These are phyloP conservation scores for Herpetospermum pedunculosum DNA, from an alignment of 306 rosid species.

Conservation along the genomic window DNA sequence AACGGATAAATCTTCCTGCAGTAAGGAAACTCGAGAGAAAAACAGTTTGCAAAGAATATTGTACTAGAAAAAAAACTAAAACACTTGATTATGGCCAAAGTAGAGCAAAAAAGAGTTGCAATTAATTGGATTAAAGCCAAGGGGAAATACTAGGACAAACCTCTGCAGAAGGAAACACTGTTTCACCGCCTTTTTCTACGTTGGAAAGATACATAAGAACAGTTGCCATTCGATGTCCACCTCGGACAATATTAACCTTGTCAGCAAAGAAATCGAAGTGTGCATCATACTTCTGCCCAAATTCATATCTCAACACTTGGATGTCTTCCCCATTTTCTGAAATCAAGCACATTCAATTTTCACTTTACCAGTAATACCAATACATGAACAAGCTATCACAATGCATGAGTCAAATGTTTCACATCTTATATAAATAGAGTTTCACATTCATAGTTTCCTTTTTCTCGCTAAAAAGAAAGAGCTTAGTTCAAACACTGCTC, in stretches of 20 bases:
- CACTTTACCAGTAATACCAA: not conserved
- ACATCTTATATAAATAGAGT: not conserved
- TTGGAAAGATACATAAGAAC: conserved; percentile 89
- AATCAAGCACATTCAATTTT: conserved; percentile 16
- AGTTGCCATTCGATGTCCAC: conserved; percentile 87
- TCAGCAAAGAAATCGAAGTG: conserved; percentile 86
- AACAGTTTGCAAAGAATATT: not conserved
- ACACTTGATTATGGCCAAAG: not conserved
- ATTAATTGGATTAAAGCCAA: not conserved
- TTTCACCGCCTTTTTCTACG: conserved; percentile 89
- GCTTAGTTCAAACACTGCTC: not conserved
- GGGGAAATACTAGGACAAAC: conserved; percentile 29
- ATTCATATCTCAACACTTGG: conserved; percentile 94
- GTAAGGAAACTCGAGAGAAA: not conserved
- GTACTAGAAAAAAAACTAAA: not conserved
- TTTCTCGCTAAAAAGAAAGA: not conserved
- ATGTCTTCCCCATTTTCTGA: conserved; percentile 98
- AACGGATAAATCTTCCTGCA: not conserved
- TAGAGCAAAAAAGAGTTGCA: not conserved
- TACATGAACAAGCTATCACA: not conserved
- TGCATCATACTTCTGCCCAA: conserved; percentile 91
- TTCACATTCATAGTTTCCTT: not conserved
- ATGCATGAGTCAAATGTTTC: not conserved
- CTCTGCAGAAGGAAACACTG: conserved; percentile 88
- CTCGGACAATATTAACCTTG: conserved; percentile 77